A percentile compares a stretch with the other conserved stretches of the same genome.
These are phyloP conservation scores for Aspergillus hancockii DNA, from an alignment of 495 filamentous ascomycete species.

Conservation along the genomic window DNA sequence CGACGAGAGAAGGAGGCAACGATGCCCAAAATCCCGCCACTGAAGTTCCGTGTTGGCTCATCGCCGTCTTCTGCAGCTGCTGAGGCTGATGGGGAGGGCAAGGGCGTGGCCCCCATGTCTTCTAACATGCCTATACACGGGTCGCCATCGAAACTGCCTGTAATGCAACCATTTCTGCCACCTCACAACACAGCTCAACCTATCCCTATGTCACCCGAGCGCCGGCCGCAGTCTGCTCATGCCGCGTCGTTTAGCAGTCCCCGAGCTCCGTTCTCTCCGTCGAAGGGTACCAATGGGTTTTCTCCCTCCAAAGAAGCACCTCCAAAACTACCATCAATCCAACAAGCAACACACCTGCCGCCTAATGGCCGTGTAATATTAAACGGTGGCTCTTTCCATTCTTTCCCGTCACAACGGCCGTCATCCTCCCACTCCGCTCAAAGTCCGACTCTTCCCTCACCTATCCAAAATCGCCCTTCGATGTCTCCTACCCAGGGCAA, in stretches of 20 bases:
- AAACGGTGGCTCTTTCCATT: constrained; percentile 31
- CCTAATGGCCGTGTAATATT: constrained; percentile 27
- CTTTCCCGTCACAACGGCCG: constrained; percentile 44
- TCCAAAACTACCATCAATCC: constrained; percentile 34
- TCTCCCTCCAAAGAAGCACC: constrained; percentile 27
- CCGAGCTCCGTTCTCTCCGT: constrained; percentile 40
- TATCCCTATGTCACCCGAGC: constrained; percentile 42
- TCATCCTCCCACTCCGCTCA: constrained; percentile 48
- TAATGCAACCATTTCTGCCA: constrained; percentile 22
- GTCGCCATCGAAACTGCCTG: constrained; percentile 18
- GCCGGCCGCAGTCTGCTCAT: constrained; percentile 33
- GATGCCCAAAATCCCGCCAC: constrained; percentile 67
- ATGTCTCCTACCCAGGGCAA: constrained; percentile 54
- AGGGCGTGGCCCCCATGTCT: not conserved
- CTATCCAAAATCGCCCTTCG: constrained; percentile 47
- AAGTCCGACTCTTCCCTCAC: constrained; percentile 37
- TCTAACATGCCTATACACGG: constrained; percentile 21
- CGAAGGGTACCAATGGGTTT: constrained; percentile 35
- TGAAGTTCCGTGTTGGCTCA: constrained; percentile 63
- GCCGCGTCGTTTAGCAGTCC: constrained; percentile 35
- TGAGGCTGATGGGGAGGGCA: constrained; percentile 23
- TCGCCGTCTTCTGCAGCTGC: constrained; percentile 46
- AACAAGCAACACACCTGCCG: constrained; percentile 35
- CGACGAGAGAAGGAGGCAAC: constrained; percentile 63
- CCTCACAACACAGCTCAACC: constrained; percentile 27